These are phyloP conservation scores for Sungouiozyma ichnusensis DNA, from an alignment of 805 yeast species.

Conservation along the genomic window DNA sequence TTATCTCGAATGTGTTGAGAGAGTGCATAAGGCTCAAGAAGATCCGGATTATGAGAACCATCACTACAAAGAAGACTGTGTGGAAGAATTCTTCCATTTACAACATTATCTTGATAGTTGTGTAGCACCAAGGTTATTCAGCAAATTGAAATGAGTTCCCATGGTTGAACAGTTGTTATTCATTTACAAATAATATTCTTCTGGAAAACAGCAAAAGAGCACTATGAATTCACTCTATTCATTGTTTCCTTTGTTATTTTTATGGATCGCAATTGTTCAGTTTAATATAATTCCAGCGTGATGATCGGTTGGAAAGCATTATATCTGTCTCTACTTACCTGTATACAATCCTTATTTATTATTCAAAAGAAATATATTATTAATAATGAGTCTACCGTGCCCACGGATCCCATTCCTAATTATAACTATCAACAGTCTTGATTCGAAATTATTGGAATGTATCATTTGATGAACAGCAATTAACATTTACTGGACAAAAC, in stretches of 20 bases:
- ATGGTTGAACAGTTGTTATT: background rate
- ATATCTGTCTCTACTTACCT: no score
- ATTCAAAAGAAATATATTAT: no score
- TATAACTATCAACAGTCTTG: no score
- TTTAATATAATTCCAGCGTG: background rate
- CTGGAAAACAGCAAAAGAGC: no score
- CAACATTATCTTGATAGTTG: slow-evolving; percentile 89
- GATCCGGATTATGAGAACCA: slow-evolving; percentile 73
- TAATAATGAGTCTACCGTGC: no score
- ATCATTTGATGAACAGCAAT: no score
- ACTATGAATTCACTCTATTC: no score
- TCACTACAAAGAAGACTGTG: slow-evolving; percentile 90
- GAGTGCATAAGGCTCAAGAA: slow-evolving; percentile 82
- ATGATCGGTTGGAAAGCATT: background rate
- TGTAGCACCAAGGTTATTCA: slow-evolving; percentile 82
- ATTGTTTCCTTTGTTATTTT: background rate
- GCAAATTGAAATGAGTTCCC: slow-evolving; percentile 58
- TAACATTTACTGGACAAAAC: no score
- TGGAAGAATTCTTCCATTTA: slow-evolving; percentile 95
- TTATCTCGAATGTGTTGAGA: slow-evolving; percentile 88
- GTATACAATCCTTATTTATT: background rate
- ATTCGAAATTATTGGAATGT: no score
- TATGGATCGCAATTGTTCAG: background rate
- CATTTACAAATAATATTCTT: no score
- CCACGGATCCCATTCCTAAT: no score